Conservation (phyloP, 2,329 filamentous ascomycete species). For the Coniochaeta sp. region DNA sequence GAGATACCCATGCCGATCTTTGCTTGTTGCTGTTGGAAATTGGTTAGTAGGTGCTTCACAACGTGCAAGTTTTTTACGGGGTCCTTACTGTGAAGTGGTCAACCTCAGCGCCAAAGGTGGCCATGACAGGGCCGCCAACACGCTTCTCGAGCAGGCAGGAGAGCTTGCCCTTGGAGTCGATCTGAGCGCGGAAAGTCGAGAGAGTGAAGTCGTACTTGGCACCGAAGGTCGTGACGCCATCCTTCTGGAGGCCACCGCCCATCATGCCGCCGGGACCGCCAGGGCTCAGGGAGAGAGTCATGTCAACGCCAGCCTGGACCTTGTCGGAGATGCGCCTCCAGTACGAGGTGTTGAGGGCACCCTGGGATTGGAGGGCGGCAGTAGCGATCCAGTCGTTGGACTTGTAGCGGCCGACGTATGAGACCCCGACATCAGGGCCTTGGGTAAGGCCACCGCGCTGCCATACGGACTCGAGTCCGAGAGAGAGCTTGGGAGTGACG, state of each 20-base stretch:
- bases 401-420: constrained; percentile 90
- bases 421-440: constrained; percentile 84
- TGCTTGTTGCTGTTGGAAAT: constrained; percentile 66
- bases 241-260: constrained; percentile 70
- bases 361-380: constrained; percentile 81
- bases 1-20: constrained; percentile 94
- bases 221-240: constrained; percentile 85
- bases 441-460: constrained; percentile 78
- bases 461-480: constrained; percentile 91
- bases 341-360: constrained; percentile 84
- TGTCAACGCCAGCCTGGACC: constrained; percentile 91
- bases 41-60: constrained; percentile 19
- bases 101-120: constrained; percentile 94
- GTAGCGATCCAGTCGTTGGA: constrained; percentile 87
- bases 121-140: constrained; percentile 82
- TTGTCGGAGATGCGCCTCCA: constrained; percentile 91
- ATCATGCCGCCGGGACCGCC: constrained; percentile 59
- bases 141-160: constrained; percentile 92
- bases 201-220: constrained; percentile 98
- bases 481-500: constrained; percentile 75
- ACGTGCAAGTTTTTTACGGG: too few species aligned
- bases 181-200: constrained; percentile 90
- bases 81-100: constrained; percentile 85
- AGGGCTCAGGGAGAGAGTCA: constrained; percentile 76
- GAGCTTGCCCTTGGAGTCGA: constrained; percentile 92